These are phyloP conservation scores for Paramyrothecium roridum DNA, from an alignment of 2,329 filamentous ascomycete species.

Conservation along the genomic window DNA sequence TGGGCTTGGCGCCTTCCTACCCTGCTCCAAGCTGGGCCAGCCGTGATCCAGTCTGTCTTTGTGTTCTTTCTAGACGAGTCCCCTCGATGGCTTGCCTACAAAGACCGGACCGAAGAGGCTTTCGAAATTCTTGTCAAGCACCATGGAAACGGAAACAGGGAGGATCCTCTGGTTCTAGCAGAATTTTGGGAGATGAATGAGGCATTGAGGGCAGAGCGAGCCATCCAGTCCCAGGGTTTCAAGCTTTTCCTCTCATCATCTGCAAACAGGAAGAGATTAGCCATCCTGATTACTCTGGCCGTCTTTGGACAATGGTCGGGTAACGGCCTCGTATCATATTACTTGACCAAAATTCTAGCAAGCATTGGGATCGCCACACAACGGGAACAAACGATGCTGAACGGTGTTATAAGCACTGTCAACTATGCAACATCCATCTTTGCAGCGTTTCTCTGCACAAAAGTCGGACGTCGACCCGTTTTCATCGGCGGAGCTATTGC, in stretches of 20 bases:
- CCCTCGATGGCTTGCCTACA: constrained; percentile 54
- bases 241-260: constrained; percentile 34
- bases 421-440: no score
- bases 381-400: no score
- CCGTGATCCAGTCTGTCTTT: constrained; percentile 37
- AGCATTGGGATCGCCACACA: no score
- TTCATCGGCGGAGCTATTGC: no score
- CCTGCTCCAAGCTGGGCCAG: constrained; percentile 46
- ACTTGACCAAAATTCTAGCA: constrained; percentile 32
- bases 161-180: constrained; percentile 40
- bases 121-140: constrained; percentile 47
- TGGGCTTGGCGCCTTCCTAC: constrained; percentile 33
- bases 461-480: no score
- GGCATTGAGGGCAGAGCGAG: constrained; percentile 42
- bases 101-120: constrained; percentile 47
- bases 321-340: constrained; percentile 39
- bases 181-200: constrained; percentile 49
- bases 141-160: constrained; percentile 43
- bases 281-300: constrained; percentile 35
- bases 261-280: constrained; percentile 35
- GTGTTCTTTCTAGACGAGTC: constrained; percentile 55
- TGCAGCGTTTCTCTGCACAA: no score
- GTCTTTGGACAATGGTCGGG: constrained; percentile 38
- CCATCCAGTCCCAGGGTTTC: constrained; percentile 39
- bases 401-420: no score